A percentile compares a stretch with the other conserved stretches of the same genome.
These are phyloP conservation scores for Tulasnella sp. DNA, from an alignment of 768 basidiomycete species.

Conservation along the genomic window DNA sequence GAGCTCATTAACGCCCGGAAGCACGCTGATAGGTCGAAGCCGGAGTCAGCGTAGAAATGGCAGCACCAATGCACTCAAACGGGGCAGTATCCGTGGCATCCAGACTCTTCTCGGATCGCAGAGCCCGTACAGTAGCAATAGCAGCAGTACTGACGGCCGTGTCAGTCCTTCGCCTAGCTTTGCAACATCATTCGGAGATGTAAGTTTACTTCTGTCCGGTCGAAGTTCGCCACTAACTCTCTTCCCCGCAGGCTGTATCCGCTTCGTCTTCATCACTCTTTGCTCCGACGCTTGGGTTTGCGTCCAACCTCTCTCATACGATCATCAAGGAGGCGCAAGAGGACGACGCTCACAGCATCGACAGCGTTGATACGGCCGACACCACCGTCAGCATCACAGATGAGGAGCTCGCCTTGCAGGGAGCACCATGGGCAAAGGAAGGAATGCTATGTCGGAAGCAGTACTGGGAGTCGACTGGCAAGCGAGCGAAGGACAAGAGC, in stretches of 20 bases:
- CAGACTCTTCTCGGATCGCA: constrained; percentile 67
- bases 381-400: constrained; percentile 83
- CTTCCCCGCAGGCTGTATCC: constrained; percentile 43
- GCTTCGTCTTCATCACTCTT: constrained; percentile 62
- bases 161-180: constrained; percentile 94
- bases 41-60: constrained; percentile 50
- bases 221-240: background rate
- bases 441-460: constrained; percentile 92
- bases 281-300: constrained; percentile 88
- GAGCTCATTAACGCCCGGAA: constrained; percentile 45
- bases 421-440: constrained; percentile 98
- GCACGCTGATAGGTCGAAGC: constrained; percentile 46
- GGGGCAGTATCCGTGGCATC: constrained; percentile 84
- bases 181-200: constrained; percentile 81
- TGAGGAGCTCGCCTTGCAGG: constrained; percentile 89
- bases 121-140: constrained; percentile 79
- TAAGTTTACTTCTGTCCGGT: constrained; percentile 29
- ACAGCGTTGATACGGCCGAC: constrained; percentile 55
- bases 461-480: constrained; percentile 81
- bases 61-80: constrained; percentile 64
- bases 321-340: constrained; percentile 94
- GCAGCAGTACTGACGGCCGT: constrained; percentile 69
- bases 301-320: constrained; percentile 88
- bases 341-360: constrained; percentile 66
- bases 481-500: constrained; percentile 75